Base-by-base conservation (phyloP, 2,329 filamentous ascomycete species). In the Fusarium incarnatum region DNA sequence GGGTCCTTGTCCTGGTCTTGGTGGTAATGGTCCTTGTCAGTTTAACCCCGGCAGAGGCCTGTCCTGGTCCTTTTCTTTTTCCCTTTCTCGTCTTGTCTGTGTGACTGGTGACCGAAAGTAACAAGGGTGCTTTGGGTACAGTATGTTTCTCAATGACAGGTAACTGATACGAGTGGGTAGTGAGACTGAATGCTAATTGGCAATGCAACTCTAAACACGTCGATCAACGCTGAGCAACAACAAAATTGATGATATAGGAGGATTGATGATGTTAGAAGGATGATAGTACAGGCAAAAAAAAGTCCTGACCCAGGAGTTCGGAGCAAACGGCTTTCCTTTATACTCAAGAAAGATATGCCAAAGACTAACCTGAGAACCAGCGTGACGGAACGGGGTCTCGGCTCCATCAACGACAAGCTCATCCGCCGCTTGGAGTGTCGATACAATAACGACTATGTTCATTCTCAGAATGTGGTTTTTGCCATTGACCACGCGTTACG, bases 261-360 rank as follows among this genome's bases (percentile, higher is more conserved):
- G 37, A 34, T 22, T 54, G 47, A 61, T n/a, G 44, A 28, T 40
- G 50, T 45, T 57, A 28, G 48, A 40, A 47, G 56, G 41, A 55
- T 58, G 55, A 58, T 50, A 59, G 55, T 54, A 23, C 34, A 64
- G 64, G 56, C 45, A 34, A 52, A 56, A 34, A 52, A 54, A 40
- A 63, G 37, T 56, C 20, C 40, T 58, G 62, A 64, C 63, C 70
- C 72, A 74, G 63, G 60, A 73, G 56, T 61, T 62, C 56, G 72
- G 72, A 72, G 70, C 57, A 67, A 72, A 73, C 72, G 73, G 69
- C 72, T 75, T 72, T 72, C 49, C 59, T 70, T 75, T 74, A 74
- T 74, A 74, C 66, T 68, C 61, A 71, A 56, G 48, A 62, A 47
- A 41, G 49, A 42, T 52, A 42, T 28, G 25, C 49, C 40, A 41